Percentiles rank a stretch among this genome's conserved stretches.
Conservation (phyloP, 2,329 filamentous ascomycete species). For the Sporothrix pallida region DNA sequence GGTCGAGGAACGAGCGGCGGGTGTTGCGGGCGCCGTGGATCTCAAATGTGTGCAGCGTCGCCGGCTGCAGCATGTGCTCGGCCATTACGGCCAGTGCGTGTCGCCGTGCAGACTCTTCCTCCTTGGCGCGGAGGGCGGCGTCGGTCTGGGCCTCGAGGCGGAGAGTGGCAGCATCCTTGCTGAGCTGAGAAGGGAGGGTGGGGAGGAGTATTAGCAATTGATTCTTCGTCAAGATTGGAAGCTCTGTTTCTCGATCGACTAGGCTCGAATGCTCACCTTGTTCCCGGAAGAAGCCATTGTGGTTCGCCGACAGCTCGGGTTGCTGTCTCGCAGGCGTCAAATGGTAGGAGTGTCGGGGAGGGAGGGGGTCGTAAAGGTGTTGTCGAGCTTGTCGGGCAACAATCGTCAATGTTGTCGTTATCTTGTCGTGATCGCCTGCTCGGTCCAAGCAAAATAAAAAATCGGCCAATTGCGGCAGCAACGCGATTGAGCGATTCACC, state of each 20-base stretch:
- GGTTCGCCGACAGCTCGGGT: slow-evolving; percentile 32
- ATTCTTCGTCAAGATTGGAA: too few species aligned
- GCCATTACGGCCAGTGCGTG: slow-evolving; percentile 51
- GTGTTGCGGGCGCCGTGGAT: slow-evolving; percentile 84
- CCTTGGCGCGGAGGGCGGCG: slow-evolving; percentile 26
- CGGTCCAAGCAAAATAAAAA: slow-evolving; percentile 9
- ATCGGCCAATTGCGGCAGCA: slow-evolving; percentile 29
- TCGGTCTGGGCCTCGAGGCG: slow-evolving; percentile 34
- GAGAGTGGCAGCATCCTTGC: slow-evolving; percentile 33
- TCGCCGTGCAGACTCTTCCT: slow-evolving; percentile 34
- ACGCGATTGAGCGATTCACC: slow-evolving; percentile 3
- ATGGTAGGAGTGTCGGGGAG: slow-evolving; percentile 23
- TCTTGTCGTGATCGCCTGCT: slow-evolving; percentile 2
- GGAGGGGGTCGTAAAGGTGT: not conserved
- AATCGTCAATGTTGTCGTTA: not conserved
- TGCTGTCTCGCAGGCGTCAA: slow-evolving; percentile 33
- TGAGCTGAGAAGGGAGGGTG: slow-evolving; percentile 33
- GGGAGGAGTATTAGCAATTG: too few species aligned
- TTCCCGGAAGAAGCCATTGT: slow-evolving; percentile 35
- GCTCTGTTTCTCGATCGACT: too few species aligned
- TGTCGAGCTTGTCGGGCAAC: not conserved
- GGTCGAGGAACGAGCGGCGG: slow-evolving; percentile 81
- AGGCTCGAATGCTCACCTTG: slow-evolving; percentile 11
- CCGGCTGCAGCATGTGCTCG: slow-evolving; percentile 83
- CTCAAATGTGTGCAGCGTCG: slow-evolving; percentile 84